Conservation (phyloP, 306 rosid species). For the Corylus avellana region DNA sequence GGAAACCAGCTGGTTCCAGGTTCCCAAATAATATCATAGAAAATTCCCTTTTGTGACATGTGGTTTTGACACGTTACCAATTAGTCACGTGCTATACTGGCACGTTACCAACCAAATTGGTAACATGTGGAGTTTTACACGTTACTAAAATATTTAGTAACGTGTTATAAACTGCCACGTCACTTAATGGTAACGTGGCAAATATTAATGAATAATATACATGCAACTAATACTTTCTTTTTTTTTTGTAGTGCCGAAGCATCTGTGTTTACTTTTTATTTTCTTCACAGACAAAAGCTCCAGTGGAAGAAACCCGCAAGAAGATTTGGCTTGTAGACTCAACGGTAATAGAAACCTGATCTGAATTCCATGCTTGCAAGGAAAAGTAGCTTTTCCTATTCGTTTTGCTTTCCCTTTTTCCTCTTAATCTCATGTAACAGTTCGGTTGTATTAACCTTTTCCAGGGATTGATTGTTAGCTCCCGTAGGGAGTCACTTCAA, state of each 20-base stretch:
- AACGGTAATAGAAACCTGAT: conserved; percentile 50
- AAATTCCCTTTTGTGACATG: too few species aligned
- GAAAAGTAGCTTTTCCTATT: conserved; percentile 10
- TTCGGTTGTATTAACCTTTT: conserved; percentile 1
- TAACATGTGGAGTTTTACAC: too few species aligned
- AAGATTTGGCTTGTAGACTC: conserved; percentile 98
- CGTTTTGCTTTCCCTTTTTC: background rate
- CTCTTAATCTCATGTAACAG: conserved; percentile 19
- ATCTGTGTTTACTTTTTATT: conserved; percentile 9
- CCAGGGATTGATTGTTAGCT: conserved; percentile 85
- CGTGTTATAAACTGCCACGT: too few species aligned
- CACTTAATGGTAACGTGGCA: too few species aligned
- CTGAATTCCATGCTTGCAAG: background rate
- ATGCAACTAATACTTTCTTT: too few species aligned
- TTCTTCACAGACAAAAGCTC: conserved; percentile 65
- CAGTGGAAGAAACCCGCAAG: conserved; percentile 84
- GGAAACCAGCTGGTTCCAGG: too few species aligned
- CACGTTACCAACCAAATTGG: too few species aligned
- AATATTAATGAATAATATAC: too few species aligned
- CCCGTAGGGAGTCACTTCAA: conserved; percentile 81
- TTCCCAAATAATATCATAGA: too few species aligned
- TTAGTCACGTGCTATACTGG: too few species aligned
- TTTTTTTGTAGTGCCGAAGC: background rate
- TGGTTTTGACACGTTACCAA: too few species aligned
- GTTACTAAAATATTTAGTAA: too few species aligned